Evolutionary conservation across 768 basidiomycete genomes (phyloP), one percentile per base, ranked within the genome.

Genomic region (Chalciporus sphaerocephalus): DNA sequence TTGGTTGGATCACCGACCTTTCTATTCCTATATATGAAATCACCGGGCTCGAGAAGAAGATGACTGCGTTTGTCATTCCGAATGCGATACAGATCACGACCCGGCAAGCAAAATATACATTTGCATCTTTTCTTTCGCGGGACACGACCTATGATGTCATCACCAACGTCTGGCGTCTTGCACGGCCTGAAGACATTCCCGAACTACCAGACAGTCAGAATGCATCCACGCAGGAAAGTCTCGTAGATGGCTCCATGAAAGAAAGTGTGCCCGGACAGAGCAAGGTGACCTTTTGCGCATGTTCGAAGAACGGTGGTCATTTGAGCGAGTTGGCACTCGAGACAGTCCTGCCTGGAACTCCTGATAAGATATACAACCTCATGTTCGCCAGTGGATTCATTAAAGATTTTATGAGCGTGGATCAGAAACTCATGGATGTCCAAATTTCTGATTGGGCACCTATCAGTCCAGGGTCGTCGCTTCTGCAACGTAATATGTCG

Each of bases 131-230:
- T 75, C 83, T 98, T 38, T 87, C 93, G 1, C 81, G 95, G 9
- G 95, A 99, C 69, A 92, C 93, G 33, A 93, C 94, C 0, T 94
- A 81, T 67, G 95, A 99, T 68, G 91, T 98, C 42, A 91, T 98
- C 34, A 80, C 80, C 63, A 97, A 95, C 65, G 92, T 97, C 55
- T 98, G 96, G 95, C 79, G 89, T 15, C 81, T 94, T 30, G 84
- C 87, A 2, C 82, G 88, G 25, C 92, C 94, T 3, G 85, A 83
- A 5, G 67, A 60, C 11, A 67, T 62, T 41, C 63, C 72, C 21
- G 71, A 59, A 1, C 20, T 51, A 21, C 20, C 45, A 4, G 57
- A 50, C n/a, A 56, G 51, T 34, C 54, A 38, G 12, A 53, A 43
- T 10, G 32, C 41, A 12, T 57, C 59, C 9, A 37, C 44, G 9